A percentile compares a stretch with the other conserved stretches of the same genome.
These are phyloP conservation scores for Thalassiosira delicatula DNA, from an alignment of 352 stramenopile species.

Conservation along the genomic window DNA sequence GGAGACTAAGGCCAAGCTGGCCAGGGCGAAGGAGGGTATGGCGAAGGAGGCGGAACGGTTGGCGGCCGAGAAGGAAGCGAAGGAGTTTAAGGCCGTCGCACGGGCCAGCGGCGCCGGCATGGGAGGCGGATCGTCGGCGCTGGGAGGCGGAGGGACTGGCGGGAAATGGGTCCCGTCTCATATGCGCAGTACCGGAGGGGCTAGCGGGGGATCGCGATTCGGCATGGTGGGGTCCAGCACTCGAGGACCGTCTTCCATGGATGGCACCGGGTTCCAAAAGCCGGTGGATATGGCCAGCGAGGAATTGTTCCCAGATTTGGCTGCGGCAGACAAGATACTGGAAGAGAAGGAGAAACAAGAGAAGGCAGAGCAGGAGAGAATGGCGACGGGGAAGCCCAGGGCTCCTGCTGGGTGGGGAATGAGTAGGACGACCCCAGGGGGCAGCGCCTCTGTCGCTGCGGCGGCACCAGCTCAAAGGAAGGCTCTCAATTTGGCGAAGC, in stretches of 20 bases:
- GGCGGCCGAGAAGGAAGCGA: slow-evolving; percentile 75
- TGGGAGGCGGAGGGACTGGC: slow-evolving; percentile 33
- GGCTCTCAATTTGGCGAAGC: slow-evolving; percentile 51
- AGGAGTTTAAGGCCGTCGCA: slow-evolving; percentile 57
- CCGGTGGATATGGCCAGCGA: slow-evolving; percentile 75
- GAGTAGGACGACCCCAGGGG: slow-evolving; percentile 14
- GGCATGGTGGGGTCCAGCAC: slow-evolving; percentile 10
- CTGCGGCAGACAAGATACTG: slow-evolving; percentile 79
- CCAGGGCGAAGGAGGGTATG: slow-evolving; percentile 81
- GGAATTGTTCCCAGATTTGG: slow-evolving; percentile 83
- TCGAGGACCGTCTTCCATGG: slow-evolving; percentile 37
- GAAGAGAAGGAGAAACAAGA: slow-evolving; percentile 73
- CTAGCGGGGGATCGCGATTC: background rate
- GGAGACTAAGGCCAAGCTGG: slow-evolving; percentile 81
- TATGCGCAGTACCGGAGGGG: slow-evolving; percentile 45
- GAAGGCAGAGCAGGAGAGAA: slow-evolving; percentile 43
- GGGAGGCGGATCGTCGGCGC: slow-evolving; percentile 28
- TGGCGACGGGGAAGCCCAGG: slow-evolving; percentile 41
- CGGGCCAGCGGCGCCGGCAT: background rate
- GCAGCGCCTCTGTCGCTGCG: too few species aligned
- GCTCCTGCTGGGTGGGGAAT: slow-evolving; percentile 60
- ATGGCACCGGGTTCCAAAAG: slow-evolving; percentile 36
- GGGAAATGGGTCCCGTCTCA: slow-evolving; percentile 75
- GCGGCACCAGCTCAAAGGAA: slow-evolving; percentile 34
- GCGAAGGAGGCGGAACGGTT: slow-evolving; percentile 79